Percentiles rank a stretch among this genome's conserved stretches.
Conservation (phyloP, 192 early-diverging fungal genomes). For the Coemansia sp. region DNA sequence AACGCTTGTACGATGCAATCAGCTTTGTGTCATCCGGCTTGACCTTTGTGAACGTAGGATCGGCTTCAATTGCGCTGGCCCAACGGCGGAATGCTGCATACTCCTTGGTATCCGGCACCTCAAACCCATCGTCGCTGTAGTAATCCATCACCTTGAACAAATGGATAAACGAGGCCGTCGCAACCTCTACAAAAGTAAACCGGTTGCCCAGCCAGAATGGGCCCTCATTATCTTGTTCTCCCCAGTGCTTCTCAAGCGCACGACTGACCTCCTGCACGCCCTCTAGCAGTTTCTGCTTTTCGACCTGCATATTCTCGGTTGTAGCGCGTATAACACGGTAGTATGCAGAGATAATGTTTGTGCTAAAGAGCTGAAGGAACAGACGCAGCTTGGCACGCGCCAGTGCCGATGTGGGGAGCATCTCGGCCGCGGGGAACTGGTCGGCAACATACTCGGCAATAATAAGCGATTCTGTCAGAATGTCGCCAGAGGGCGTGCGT, state of each 20-base stretch:
- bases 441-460: conserved; percentile 59
- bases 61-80: conserved; percentile 19
- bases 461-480: conserved; percentile 58
- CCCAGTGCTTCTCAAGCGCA: conserved; percentile 6
- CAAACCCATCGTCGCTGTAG: conserved; percentile 16
- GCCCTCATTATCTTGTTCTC: not conserved
- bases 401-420: not conserved
- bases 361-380: conserved; percentile 5
- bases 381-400: conserved; percentile 4
- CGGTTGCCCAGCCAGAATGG: conserved; percentile 27
- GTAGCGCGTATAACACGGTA: not conserved
- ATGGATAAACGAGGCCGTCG: conserved; percentile 17
- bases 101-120: conserved; percentile 32
- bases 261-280: not conserved
- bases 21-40: conserved; percentile 12
- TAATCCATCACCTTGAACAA: conserved; percentile 12
- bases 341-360: not conserved
- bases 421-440: conserved; percentile 49
- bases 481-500: conserved; percentile 31
- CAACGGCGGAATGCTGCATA: conserved; percentile 32
- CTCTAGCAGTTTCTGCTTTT: conserved; percentile 1
- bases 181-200: conserved; percentile 29
- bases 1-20: conserved; percentile 23
- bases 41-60: conserved; percentile 21
- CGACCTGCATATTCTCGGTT: not conserved